A percentile compares a stretch with the other conserved stretches of the same genome.
phyloP scores from a whole-genome alignment of 1,284 basidiomycete genomes.

The Ceratobasidium theobromae region DNA sequence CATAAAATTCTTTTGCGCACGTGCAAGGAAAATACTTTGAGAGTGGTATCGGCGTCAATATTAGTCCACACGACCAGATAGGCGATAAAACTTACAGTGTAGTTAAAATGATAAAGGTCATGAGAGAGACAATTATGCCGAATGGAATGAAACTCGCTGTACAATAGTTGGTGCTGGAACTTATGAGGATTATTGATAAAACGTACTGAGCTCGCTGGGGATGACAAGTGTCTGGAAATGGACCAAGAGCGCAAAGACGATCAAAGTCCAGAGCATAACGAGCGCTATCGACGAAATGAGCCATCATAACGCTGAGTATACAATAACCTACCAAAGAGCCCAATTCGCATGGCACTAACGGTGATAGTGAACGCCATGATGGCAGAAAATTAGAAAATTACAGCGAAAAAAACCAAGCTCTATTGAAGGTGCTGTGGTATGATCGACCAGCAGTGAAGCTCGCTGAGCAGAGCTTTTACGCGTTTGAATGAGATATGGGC shows the following conservation, averaged over 20 bases:
- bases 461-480: conserved; percentile 24
- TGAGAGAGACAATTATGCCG: conserved; percentile 72
- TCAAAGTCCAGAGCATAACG: conserved; percentile 35
- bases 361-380: conserved; percentile 25
- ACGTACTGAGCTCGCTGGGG: conserved; percentile 29
- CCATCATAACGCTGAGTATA: not conserved
- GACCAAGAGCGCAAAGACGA: conserved; percentile 34
- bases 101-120: conserved; percentile 64
- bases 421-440: conserved; percentile 6
- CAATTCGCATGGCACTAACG: conserved; percentile 29
- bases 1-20: conserved; percentile 18
- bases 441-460: conserved; percentile 14
- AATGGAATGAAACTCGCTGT: conserved; percentile 81
- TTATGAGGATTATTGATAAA: not conserved
- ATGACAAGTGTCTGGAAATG: conserved; percentile 34
- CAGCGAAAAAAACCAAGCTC: conserved; percentile 6
- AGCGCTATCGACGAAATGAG: conserved; percentile 19
- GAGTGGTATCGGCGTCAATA: not conserved
- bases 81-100: conserved; percentile 55
- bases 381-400: conserved; percentile 14
- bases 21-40: conserved; percentile 32
- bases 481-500: conserved; percentile 6
- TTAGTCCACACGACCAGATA: not conserved
- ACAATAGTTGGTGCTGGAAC: conserved; percentile 8
- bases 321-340: not conserved